phyloP scores from a whole-genome alignment of 2,329 filamentous ascomycete species.

The Fusarium sp. region DNA sequence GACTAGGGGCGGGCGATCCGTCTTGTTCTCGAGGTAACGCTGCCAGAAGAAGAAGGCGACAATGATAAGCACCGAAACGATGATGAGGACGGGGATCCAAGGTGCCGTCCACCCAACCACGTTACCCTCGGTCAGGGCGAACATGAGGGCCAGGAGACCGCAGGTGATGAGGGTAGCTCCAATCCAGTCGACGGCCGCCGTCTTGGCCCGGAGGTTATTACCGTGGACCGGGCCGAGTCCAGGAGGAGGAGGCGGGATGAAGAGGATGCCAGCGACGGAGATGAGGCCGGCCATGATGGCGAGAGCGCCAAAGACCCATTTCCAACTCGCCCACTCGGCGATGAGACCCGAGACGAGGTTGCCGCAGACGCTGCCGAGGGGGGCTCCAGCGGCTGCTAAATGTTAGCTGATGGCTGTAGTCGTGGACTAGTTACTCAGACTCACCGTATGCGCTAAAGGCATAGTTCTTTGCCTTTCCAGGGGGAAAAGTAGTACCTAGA shows the following conservation, averaged over 20 bases:
- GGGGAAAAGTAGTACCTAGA: conserved; percentile 73
- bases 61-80: conserved; percentile 66
- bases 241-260: conserved; percentile 65
- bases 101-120: conserved; percentile 73
- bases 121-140: conserved; percentile 76
- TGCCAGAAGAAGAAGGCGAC: conserved; percentile 70
- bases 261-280: conserved; percentile 65
- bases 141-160: conserved; percentile 71
- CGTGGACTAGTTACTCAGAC: conserved; percentile 9
- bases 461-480: conserved; percentile 76
- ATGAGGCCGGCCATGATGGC: conserved; percentile 69
- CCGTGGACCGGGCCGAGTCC: conserved; percentile 38
- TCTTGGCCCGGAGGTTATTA: conserved; percentile 48
- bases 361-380: conserved; percentile 72
- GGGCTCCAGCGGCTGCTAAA: conserved; percentile 66
- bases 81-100: conserved; percentile 70
- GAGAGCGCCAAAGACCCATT: conserved; percentile 74
- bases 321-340: conserved; percentile 71
- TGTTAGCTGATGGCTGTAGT: neutral
- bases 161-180: conserved; percentile 71
- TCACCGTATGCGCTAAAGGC: conserved; percentile 72
- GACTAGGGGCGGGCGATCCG: conserved; percentile 65
- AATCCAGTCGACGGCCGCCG: conserved; percentile 70
- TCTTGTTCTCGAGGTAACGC: conserved; percentile 50
- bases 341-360: conserved; percentile 74